phyloP scores from a whole-genome alignment of 768 basidiomycete species.

The Leccinum aurantiacum region DNA sequence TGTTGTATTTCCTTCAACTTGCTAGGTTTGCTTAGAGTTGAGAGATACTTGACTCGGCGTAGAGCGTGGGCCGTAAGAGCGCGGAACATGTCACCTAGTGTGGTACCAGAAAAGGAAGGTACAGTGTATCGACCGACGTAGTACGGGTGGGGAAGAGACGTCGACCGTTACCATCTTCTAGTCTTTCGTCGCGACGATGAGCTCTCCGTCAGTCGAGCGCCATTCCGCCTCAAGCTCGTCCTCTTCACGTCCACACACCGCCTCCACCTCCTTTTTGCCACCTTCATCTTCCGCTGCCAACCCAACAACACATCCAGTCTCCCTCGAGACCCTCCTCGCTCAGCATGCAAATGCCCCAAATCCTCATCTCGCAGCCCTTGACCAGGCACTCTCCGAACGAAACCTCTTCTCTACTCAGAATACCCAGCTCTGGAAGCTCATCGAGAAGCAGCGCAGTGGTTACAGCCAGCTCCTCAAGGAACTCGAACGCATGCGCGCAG shows the following conservation, averaged over 20 bases:
- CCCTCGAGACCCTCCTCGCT: slow-evolving; percentile 55
- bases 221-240: slow-evolving; percentile 22
- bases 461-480: slow-evolving; percentile 82
- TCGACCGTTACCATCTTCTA: no score
- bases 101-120: slow-evolving; percentile 9
- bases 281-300: slow-evolving; percentile 28
- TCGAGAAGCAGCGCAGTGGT: slow-evolving; percentile 87
- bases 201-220: slow-evolving; percentile 22
- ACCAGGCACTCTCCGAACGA: slow-evolving; percentile 75
- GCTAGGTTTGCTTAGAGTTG: background rate
- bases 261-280: slow-evolving; percentile 27
- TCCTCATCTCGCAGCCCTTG: slow-evolving; percentile 62
- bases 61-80: background rate
- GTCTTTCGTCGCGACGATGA: slow-evolving; percentile 14
- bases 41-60: slow-evolving; percentile 14
- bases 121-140: background rate
- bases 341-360: slow-evolving; percentile 52
- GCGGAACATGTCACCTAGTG: background rate
- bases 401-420: slow-evolving; percentile 83
- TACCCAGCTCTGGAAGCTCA: slow-evolving; percentile 89
- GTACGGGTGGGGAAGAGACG: background rate
- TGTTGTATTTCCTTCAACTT: slow-evolving; percentile 33
- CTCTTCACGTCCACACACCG: slow-evolving; percentile 34
- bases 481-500: slow-evolving; percentile 77
- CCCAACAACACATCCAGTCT: slow-evolving; percentile 36